A percentile compares a stretch with the other conserved stretches of the same genome.
These are phyloP conservation scores for Rhizopus stolonifer DNA, from an alignment of 371 early-diverging fungal species.

Conservation along the genomic window DNA sequence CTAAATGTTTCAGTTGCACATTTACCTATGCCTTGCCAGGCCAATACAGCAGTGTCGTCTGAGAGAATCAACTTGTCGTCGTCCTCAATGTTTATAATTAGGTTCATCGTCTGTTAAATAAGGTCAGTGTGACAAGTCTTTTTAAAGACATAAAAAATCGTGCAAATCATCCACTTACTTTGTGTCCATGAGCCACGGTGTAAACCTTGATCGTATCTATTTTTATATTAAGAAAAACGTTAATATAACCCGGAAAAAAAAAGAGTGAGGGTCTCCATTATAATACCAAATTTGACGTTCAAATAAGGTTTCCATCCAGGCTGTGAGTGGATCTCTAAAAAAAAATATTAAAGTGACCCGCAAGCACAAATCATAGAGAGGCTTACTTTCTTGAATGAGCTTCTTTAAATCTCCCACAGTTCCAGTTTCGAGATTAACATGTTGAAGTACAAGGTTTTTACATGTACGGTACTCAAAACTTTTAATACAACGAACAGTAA, in stretches of 20 bases:
- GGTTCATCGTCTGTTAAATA: constrained; percentile 63
- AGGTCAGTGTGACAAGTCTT: background rate
- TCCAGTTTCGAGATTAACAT: constrained; percentile 64
- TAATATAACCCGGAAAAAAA: background rate
- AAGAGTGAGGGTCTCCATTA: background rate
- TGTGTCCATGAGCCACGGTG: constrained; percentile 82
- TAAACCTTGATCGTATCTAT: constrained; percentile 86
- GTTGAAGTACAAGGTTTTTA: constrained; percentile 78
- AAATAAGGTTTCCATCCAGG: constrained; percentile 76
- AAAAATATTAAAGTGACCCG: background rate
- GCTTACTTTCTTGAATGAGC: constrained; percentile 67
- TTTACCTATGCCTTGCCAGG: constrained; percentile 66
- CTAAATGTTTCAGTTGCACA: background rate
- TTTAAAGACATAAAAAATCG: background rate
- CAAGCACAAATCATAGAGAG: background rate
- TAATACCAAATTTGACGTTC: constrained; percentile 63
- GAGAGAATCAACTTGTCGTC: constrained; percentile 65
- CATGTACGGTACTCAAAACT: constrained; percentile 88
- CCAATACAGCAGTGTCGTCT: constrained; percentile 62
- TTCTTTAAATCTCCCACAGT: constrained; percentile 73
- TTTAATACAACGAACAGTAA: constrained; percentile 89
- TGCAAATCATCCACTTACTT: constrained; percentile 45
- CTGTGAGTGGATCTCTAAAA: constrained; percentile 61
- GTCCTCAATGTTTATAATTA: constrained; percentile 86
- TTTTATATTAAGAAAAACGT: background rate